Percentiles rank a stretch among this genome's conserved stretches.
Evolutionary conservation across 257 asterid genomes (phyloP).

Genomic region (Paraleonurus japonicus): DNA sequence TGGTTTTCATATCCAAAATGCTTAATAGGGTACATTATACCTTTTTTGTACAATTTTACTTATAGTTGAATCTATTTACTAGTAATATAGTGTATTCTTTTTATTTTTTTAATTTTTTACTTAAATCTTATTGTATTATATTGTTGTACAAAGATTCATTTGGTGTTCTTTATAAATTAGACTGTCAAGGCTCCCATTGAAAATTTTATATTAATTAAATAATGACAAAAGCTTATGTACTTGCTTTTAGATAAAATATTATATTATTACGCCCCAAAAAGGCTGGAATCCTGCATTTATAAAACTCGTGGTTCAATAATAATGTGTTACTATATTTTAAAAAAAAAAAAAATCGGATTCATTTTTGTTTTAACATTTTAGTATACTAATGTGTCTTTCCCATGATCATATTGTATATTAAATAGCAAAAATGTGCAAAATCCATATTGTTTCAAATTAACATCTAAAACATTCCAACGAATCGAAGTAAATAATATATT

Average conservation of each 20-base stretch:
- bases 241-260: too few relatives aligned
- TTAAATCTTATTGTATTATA: neutral
- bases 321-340: neutral
- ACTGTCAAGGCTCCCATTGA: too few relatives aligned
- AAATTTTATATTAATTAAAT: too few relatives aligned
- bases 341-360: too few relatives aligned
- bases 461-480: neutral
- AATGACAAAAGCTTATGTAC: too few relatives aligned
- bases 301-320: too few relatives aligned
- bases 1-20: neutral
- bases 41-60: neutral
- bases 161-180: too few relatives aligned
- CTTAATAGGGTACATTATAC: slow-evolving; percentile 13
- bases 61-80: neutral
- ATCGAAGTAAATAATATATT: neutral
- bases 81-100: neutral
- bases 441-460: neutral
- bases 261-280: too few relatives aligned
- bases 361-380: too few relatives aligned
- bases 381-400: neutral
- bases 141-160: neutral
- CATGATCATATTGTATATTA: neutral
- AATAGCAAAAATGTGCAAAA: neutral
- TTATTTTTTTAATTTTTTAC: too few relatives aligned
- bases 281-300: too few relatives aligned